phyloP scores from a whole-genome alignment of 1,284 basidiomycete species.

The Cryptococcus sp. region DNA sequence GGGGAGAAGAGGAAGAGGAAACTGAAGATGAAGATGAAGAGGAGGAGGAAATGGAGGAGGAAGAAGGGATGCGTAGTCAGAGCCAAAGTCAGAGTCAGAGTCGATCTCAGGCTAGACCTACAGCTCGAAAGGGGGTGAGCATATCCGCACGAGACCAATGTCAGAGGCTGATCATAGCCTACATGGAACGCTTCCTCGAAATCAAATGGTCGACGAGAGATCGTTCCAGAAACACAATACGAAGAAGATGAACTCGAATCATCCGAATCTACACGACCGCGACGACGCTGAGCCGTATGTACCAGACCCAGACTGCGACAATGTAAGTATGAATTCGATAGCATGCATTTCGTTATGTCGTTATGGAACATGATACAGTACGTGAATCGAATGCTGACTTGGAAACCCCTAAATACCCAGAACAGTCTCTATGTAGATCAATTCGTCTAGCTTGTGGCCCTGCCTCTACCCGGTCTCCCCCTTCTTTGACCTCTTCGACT shows the following conservation, averaged over 20 bases:
- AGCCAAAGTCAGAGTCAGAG: slow-evolving; percentile 5
- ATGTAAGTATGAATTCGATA: slow-evolving; percentile 11
- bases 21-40: slow-evolving; percentile 11
- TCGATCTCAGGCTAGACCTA: neutral
- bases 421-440: neutral
- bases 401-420: neutral
- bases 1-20: slow-evolving; percentile 11
- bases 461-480: neutral
- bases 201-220: slow-evolving; percentile 3
- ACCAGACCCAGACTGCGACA: slow-evolving; percentile 2
- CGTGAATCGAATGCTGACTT: no score
- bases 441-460: neutral
- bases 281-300: slow-evolving; percentile 6
- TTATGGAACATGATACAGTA: neutral
- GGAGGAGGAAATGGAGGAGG: slow-evolving; percentile 13
- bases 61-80: slow-evolving; percentile 7
- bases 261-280: neutral
- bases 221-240: slow-evolving; percentile 18
- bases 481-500: slow-evolving; percentile 8
- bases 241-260: slow-evolving; percentile 6
- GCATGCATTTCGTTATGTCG: slow-evolving; percentile 1
- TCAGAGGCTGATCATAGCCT: slow-evolving; percentile 4
- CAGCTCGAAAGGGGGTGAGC: neutral
- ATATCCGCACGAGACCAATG: neutral
- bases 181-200: slow-evolving; percentile 7